These are phyloP conservation scores for Ophiognomonia clavigignenti-juglandacearum DNA, from an alignment of 2,329 filamentous ascomycete genomes.

Conservation along the genomic window DNA sequence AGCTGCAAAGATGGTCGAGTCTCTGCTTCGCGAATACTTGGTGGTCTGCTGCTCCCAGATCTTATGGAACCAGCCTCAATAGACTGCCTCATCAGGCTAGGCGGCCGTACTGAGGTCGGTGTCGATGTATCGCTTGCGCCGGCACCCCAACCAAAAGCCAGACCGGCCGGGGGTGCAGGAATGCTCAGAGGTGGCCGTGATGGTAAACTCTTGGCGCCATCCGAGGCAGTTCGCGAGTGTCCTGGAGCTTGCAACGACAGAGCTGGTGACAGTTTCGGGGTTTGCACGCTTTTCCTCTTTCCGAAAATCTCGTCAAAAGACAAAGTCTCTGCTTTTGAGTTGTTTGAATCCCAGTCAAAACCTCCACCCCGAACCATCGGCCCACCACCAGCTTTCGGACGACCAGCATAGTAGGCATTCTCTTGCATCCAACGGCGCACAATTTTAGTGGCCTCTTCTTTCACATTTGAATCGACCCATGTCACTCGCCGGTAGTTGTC, in stretches of 20 bases:
- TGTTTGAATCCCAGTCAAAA: conserved; percentile 59
- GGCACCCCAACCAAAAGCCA: conserved; percentile 13
- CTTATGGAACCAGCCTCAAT: conserved; percentile 1
- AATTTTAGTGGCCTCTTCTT: conserved; percentile 49
- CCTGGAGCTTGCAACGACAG: conserved; percentile 7
- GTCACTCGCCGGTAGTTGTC: conserved; percentile 55
- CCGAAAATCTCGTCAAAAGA: conserved; percentile 42
- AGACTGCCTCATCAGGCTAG: conserved; percentile 10
- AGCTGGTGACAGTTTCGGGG: conserved; percentile 23
- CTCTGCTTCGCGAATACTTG: conserved; percentile 7
- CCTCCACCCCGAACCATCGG: conserved; percentile 38
- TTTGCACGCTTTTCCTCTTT: conserved; percentile 26
- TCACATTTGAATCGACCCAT: conserved; percentile 52
- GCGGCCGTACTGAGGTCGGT: conserved; percentile 11
- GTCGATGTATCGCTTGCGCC: conserved; percentile 8
- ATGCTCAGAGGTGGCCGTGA: conserved; percentile 14
- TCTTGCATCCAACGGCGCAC: conserved; percentile 64
- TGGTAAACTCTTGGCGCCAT: conserved; percentile 10
- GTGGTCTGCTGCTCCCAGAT: background rate
- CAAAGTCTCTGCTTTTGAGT: conserved; percentile 45
- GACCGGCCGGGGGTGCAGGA: conserved; percentile 9
- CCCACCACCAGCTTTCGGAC: conserved; percentile 37
- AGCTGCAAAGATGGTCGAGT: conserved; percentile 6
- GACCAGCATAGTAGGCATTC: conserved; percentile 49
- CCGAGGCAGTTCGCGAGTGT: conserved; percentile 7